Evolutionary conservation across 2,329 filamentous ascomycete genomes (phyloP).

Genomic region (Aspergillus arachidicola): DNA sequence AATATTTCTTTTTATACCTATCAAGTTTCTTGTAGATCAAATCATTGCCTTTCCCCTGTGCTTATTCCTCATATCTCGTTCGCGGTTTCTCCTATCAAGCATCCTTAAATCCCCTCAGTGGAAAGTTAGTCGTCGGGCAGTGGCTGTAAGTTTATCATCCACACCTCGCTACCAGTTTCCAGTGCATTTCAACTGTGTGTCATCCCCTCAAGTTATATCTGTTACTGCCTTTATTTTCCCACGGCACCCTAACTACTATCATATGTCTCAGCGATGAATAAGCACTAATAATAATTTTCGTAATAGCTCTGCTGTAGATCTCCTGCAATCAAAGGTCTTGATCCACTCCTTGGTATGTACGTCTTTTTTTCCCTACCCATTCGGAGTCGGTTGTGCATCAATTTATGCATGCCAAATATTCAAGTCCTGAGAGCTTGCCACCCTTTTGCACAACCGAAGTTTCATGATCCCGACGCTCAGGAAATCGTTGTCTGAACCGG

Average conservation of each 20-base stretch:
- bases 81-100: not conserved
- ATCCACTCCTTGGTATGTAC: constrained; percentile 31
- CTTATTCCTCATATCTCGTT: not conserved
- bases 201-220: not conserved
- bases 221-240: not conserved
- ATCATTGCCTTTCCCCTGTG: not conserved
- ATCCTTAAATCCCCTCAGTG: not conserved
- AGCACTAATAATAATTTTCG: constrained; percentile 17
- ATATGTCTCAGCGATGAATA: constrained; percentile 32
- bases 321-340: constrained; percentile 27
- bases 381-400: not conserved
- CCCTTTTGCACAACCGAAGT: not conserved
- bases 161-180: not conserved
- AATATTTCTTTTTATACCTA: not conserved
- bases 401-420: not conserved
- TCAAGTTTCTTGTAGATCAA: not conserved
- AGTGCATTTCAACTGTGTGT: not conserved
- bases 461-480: not conserved
- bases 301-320: constrained; percentile 27
- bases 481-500: not conserved
- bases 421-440: not conserved
- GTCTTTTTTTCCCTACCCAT: not conserved
- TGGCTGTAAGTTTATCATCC: constrained; percentile 1
- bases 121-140: not conserved
- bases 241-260: not conserved